Evolutionary conservation across 164 flowering plant genomes (phyloP).

Genomic region (Chimonanthus salicifolius): DNA sequence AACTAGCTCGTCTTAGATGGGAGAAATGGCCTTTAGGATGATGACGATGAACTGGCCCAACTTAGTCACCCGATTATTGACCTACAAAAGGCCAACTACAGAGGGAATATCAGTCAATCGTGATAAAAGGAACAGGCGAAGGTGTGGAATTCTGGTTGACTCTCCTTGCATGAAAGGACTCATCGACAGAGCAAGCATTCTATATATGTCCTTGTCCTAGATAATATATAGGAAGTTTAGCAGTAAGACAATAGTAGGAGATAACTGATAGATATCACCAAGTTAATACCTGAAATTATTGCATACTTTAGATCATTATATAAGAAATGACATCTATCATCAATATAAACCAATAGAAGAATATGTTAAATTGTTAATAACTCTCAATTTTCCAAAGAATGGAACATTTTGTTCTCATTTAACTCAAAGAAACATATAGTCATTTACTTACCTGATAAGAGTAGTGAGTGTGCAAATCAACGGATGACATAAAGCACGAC

Average conservation of each 20-base stretch:
- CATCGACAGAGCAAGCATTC: neutral
- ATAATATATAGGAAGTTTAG: neutral
- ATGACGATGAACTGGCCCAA: too few species aligned
- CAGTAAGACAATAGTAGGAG: too few species aligned
- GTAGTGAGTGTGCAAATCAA: constrained; percentile 82
- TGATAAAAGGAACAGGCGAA: neutral
- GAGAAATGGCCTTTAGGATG: too few species aligned
- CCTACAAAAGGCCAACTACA: neutral
- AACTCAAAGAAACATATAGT: neutral
- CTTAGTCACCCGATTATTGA: neutral
- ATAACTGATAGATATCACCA: too few species aligned
- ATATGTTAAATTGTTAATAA: neutral
- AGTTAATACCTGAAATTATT: too few species aligned
- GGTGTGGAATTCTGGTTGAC: neutral
- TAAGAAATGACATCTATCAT: neutral
- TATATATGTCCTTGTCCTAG: too few species aligned
- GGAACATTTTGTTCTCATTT: neutral
- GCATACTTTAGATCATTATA: neutral
- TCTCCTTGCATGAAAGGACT: neutral
- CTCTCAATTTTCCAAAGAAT: neutral
- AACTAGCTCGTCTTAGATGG: too few species aligned
- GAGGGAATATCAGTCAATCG: neutral
- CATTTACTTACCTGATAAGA: constrained; percentile 61
- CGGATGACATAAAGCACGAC: constrained; percentile 77
- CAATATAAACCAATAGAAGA: neutral